Conservation (phyloP, 805 yeast species). For the Candida ortonii region DNA sequence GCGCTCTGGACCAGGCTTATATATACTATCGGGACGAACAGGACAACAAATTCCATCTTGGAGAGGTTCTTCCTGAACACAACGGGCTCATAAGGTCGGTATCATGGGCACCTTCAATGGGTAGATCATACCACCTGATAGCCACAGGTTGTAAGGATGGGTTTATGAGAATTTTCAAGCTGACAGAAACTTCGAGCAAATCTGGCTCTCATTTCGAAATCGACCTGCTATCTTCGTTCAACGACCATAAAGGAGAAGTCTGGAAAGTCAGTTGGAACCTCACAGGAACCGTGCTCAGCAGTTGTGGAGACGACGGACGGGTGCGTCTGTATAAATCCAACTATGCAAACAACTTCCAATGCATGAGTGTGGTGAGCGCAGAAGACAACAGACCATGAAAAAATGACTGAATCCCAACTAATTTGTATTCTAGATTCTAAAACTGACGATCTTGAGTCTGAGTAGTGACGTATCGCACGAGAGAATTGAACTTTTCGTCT, state of each 20-base stretch:
- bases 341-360: conserved; percentile 81
- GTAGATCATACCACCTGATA: conserved; percentile 77
- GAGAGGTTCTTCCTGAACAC: conserved; percentile 76
- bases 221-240: conserved; percentile 28
- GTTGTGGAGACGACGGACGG: conserved; percentile 94
- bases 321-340: conserved; percentile 90
- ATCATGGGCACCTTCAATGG: conserved; percentile 97
- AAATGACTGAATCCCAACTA: neutral
- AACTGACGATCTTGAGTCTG: conserved; percentile 3
- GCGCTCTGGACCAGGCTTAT: conserved; percentile 84
- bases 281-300: conserved; percentile 87
- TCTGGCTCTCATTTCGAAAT: conserved; percentile 23
- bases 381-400: conserved; percentile 29
- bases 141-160: conserved; percentile 99
- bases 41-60: conserved; percentile 50
- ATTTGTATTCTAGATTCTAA: neutral
- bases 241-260: conserved; percentile 50
- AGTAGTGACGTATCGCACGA: conserved; percentile 21
- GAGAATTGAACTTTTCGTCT: conserved; percentile 17
- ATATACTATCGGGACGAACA: conserved; percentile 54
- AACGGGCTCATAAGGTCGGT: conserved; percentile 82
- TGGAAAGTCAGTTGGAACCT: conserved; percentile 97
- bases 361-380: conserved; percentile 81
- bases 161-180: conserved; percentile 76
- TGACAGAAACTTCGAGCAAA: conserved; percentile 42